Base-by-base conservation (phyloP, 208 protist genomes). In the Phytomonas francai region DNA sequence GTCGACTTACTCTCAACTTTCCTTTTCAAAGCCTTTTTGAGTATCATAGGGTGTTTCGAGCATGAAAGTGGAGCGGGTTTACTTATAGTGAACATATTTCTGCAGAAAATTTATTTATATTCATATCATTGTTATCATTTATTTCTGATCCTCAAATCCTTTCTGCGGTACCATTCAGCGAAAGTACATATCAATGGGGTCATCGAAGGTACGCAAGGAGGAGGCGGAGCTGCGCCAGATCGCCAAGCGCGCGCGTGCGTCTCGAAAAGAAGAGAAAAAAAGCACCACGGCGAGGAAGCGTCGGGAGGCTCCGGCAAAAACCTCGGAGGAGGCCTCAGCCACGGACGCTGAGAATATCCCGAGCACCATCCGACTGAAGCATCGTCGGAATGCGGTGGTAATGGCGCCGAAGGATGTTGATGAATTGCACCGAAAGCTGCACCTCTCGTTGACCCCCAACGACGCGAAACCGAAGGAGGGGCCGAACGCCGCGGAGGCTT, bases 141-240 rank as follows among this genome's bases (percentile, higher is more conserved):
- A 12, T 39, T 39, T 39, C n/a, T n/a, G n/a, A n/a, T 39, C 34
- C 3, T 39, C 9, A 3, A 39, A 39, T 34, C 57, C 63, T 68
- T 28, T 77, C 60, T 5, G n/a, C 57, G 33, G 30, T 57, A 25
- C 36, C 8, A 42, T 45, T 51, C 62, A 59, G 54, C 62, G 45
- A 34, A 49, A 39, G 39, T 65, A 64, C 22, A 59, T 22, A 32
- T 30, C 4, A 9, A 91, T 91, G 85, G 67, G 76, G 0, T 72
- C 78, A 16, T 92, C 89, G 25, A 39, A 89, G 65, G 76, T 81
- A n/a, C 73, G 73, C 36, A 92, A 93, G 75, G 89, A 95, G 72
- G 85, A 93, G 84, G 83, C 85, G 39, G 87, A 90, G 76, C 72
- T 93, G 27, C 87, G 87, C 66, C 83, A 88, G 65, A 88, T 95